Base-by-base conservation (phyloP, 2,329 filamentous ascomycete species). In the Verticillium longisporum region DNA sequence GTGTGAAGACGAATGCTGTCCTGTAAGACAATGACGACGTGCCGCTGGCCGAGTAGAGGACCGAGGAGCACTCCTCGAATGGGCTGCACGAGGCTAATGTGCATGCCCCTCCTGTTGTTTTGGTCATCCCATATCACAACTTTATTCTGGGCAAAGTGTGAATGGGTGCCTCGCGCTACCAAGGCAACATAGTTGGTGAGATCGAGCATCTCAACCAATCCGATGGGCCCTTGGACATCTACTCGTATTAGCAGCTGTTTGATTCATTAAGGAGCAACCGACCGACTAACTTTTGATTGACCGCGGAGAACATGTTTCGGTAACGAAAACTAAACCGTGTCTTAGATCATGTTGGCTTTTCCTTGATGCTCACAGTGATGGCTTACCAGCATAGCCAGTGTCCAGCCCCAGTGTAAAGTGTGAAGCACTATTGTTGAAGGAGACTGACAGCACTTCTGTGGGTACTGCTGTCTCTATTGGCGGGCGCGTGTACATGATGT, bases 111-210 rank as follows among this genome's bases (percentile, higher is more conserved):
- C 66, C 88, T 89, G 64, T 89, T 86, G 66, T 90, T 90, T 63
- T 86, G 82, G 69, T 96, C 92, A 73, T 99, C 93, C 93, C 93
- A 98, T 68, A 98, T 90, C 66, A 96, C 87, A 57, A 88, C 91
- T 80, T 96, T 96, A 75, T 93, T 96, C 71, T 89, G 89, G 14
- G 92, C 88, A 68, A 92, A 95, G 70, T 94, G 94, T 59, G 93
- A 92, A 62, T 88, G 86, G 68, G 85, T 89, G 57, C 95, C 92
- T 67, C 94, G 94, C 65, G 93, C 93, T 60, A 97, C 92, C 10
- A 98, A 83, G 33, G 91, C 94, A 38, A 97, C 81, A 73, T 93
- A 96, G 76, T 94, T 93, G 59, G 91, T 88, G 67, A 87, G 89
- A 55, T 90, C 90, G 72, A 97, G 87, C 90, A 97, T 95, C 73